phyloP scores from a whole-genome alignment of 140 eudicot species.

The Oenanthe javanica region DNA sequence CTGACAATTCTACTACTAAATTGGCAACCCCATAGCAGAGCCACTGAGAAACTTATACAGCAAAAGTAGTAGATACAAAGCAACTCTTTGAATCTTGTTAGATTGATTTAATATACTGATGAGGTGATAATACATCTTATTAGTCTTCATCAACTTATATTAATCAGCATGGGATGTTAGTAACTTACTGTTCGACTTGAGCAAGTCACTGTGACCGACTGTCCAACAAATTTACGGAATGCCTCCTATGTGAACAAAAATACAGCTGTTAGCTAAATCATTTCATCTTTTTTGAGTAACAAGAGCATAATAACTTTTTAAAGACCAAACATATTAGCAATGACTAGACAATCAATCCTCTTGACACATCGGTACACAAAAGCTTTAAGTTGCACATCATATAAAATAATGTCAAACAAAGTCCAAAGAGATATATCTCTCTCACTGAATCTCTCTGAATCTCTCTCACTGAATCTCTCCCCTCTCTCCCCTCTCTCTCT shows the following conservation, averaged over 20 bases:
- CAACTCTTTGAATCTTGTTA: not conserved
- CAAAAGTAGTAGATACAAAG: not conserved
- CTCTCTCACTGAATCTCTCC: not conserved
- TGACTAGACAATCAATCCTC: not conserved
- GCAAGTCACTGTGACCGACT: conserved; percentile 81
- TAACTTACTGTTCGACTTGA: conserved; percentile 88
- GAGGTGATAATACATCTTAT: not conserved
- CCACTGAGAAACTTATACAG: not conserved
- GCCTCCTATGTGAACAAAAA: conserved; percentile 51
- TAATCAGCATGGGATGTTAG: not conserved
- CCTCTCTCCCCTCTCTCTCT: not conserved
- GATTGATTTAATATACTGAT: not conserved
- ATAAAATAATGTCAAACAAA: not conserved
- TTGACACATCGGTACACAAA: not conserved
- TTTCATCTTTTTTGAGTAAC: not conserved
- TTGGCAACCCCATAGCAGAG: not conserved
- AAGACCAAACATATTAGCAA: not conserved
- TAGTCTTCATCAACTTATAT: conserved; percentile 7
- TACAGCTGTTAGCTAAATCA: not conserved
- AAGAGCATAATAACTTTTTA: not conserved
- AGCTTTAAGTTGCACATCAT: not conserved
- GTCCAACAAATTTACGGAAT: conserved; percentile 79
- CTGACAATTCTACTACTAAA: not conserved
- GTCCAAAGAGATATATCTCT: not conserved
- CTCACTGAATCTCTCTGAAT: not conserved